Base-by-base conservation (phyloP, 2,329 filamentous ascomycete species). In the Beauveria varroae region DNA sequence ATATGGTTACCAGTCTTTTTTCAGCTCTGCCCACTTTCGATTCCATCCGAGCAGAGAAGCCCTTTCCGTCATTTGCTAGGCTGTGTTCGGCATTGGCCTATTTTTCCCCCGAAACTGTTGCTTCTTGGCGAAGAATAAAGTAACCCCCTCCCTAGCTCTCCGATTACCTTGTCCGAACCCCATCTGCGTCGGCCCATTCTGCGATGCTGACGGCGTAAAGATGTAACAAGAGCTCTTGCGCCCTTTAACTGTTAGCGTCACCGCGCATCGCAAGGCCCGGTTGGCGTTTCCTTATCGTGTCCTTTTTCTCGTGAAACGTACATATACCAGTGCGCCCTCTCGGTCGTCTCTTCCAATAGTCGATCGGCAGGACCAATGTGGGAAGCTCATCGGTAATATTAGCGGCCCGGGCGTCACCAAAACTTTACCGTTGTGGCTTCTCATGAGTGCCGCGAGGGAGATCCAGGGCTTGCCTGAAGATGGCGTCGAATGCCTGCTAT, bases 1-100 rank as follows among this genome's bases (percentile, higher is more conserved):
- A 55, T 28, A 37, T 16, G 10, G 20, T 20, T 24, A 28, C 18
- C 9, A 40, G 3, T 20, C 22, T 34, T 24, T 49, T 47, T 12
- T 40, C 44, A 57, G 44, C 44, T 50, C 20, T 28, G 30, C 44
- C 55, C 55, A 57, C 44, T 57, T 57, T 57, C 22, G 46, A 50
- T 20, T 12, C 20, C 22, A n/a, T 16, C 37, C 18, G 51, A n/a
- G 7, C 9, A 7, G 20, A 44, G 26, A 22, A 18, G n/a, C 9
- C 28, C 20, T n/a, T 24, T 2, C 20, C 16, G 4, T 20, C 24
- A 46, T 30, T 26, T 30, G 5, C 47, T 18, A 28, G 22, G 2
- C 14, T 26, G 37, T 14, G 9, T n/a, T 47, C 20, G n/a, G 26
- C 54, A 57, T 20, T 10, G 24, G 10, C 6, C 30, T 28, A 8